A percentile compares a stretch with the other conserved stretches of the same genome.
Evolutionary conservation across 2,329 filamentous ascomycete species (phyloP).

Genomic region (Gnomoniopsis sp.): DNA sequence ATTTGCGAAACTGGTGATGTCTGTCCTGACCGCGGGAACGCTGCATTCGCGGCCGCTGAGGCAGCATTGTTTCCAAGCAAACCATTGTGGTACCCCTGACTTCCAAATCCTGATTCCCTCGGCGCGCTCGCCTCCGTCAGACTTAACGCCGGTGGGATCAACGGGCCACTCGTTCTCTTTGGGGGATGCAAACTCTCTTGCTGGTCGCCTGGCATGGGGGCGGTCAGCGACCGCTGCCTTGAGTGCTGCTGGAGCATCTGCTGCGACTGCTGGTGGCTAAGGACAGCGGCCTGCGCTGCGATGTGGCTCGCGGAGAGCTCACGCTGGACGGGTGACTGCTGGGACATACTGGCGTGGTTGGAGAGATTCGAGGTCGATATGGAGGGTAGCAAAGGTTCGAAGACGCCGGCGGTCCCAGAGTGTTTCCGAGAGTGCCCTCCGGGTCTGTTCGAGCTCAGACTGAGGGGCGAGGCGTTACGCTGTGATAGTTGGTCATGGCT

Average conservation of each 20-base stretch:
- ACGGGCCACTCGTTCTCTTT: conserved; percentile 46
- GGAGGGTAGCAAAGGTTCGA: conserved; percentile 69
- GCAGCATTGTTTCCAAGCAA: conserved; percentile 57
- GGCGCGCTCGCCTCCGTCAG: conserved; percentile 63
- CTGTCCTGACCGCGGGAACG: conserved; percentile 64
- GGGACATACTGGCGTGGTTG: conserved; percentile 45
- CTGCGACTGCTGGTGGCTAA: conserved; percentile 53
- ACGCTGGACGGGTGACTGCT: conserved; percentile 38
- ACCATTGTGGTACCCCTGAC: conserved; percentile 57
- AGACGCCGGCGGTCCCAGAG: conserved; percentile 72
- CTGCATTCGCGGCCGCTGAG: conserved; percentile 69
- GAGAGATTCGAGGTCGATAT: conserved; percentile 51
- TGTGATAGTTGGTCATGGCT: conserved; percentile 20
- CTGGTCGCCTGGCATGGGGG: conserved; percentile 53
- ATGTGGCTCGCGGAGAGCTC: conserved; percentile 68
- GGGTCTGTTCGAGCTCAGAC: conserved; percentile 29
- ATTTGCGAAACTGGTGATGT: conserved; percentile 41
- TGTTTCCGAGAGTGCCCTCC: conserved; percentile 57
- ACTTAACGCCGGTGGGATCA: conserved; percentile 61
- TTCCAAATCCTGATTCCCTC: conserved; percentile 51
- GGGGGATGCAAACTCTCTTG: conserved; percentile 31
- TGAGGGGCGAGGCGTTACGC: conserved; percentile 41
- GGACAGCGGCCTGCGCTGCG: conserved; percentile 73
- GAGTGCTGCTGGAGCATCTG: conserved; percentile 43
- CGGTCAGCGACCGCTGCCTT: conserved; percentile 72